A percentile compares a stretch with the other conserved stretches of the same genome.
phyloP scores from a whole-genome alignment of 2,329 filamentous ascomycete genomes.

The Fusarium newnesense region DNA sequence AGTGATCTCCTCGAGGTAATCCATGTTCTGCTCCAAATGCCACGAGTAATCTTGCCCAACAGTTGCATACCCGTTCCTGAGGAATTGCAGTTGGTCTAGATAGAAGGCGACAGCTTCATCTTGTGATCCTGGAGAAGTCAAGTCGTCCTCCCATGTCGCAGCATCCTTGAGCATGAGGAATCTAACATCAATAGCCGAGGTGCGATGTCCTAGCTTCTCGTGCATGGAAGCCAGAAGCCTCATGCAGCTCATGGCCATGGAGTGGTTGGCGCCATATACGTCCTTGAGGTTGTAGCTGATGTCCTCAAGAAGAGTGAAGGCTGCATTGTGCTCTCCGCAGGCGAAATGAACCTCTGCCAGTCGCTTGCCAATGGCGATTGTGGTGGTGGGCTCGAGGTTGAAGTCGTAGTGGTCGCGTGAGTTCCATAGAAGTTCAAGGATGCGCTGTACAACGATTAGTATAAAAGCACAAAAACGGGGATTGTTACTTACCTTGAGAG shows the following conservation, averaged over 20 bases:
- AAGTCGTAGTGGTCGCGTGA: neutral
- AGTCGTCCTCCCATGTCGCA: neutral
- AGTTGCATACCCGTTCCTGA: neutral
- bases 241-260: neutral
- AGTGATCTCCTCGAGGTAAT: neutral
- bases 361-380: neutral
- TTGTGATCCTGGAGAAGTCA: neutral
- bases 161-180: neutral
- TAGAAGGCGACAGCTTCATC: neutral
- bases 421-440: neutral
- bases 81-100: neutral
- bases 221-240: neutral
- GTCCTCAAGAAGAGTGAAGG: neutral
- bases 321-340: neutral
- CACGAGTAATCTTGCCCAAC: neutral
- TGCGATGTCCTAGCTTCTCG: neutral
- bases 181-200: neutral
- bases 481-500: neutral
- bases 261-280: neutral
- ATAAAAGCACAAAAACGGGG: fast-evolving
- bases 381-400: neutral
- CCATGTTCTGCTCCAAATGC: constrained; percentile 1
- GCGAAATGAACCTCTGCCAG: neutral
- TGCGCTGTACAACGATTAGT: neutral
- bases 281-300: neutral